Conservation (phyloP, 2,329 filamentous ascomycete genomes). For the Paecilomyces sp. region DNA sequence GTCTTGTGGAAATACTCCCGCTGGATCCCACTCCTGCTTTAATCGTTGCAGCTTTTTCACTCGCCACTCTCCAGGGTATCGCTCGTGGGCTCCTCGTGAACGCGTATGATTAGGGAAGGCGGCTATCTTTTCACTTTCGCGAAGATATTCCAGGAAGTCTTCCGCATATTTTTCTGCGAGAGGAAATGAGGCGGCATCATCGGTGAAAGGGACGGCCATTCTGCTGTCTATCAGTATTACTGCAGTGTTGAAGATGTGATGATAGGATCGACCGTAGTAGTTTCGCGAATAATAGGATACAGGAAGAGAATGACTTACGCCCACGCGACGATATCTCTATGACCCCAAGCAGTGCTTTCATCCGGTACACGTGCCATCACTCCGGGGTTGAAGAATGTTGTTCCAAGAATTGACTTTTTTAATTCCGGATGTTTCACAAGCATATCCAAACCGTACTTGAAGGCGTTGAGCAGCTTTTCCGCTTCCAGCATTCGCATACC, state of each 20-base stretch:
- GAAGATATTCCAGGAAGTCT: background rate
- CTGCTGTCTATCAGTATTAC: background rate
- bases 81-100: background rate
- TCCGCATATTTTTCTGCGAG: background rate
- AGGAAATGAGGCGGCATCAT: background rate
- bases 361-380: background rate
- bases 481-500: background rate
- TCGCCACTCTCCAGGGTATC: background rate
- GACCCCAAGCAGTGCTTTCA: background rate
- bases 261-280: background rate
- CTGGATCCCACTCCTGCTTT: background rate
- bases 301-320: background rate
- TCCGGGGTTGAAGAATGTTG: background rate
- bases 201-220: background rate
- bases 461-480: background rate
- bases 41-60: background rate
- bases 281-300: background rate
- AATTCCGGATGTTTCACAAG: background rate
- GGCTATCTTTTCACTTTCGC: background rate
- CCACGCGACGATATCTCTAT: background rate
- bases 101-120: background rate
- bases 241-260: too few relatives aligned
- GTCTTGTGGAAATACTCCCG: background rate
- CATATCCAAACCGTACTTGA: background rate
- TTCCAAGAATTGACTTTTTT: background rate